These are phyloP conservation scores for Aureobasidium pullulans DNA, from an alignment of 2,329 filamentous ascomycete genomes.

Conservation along the genomic window DNA sequence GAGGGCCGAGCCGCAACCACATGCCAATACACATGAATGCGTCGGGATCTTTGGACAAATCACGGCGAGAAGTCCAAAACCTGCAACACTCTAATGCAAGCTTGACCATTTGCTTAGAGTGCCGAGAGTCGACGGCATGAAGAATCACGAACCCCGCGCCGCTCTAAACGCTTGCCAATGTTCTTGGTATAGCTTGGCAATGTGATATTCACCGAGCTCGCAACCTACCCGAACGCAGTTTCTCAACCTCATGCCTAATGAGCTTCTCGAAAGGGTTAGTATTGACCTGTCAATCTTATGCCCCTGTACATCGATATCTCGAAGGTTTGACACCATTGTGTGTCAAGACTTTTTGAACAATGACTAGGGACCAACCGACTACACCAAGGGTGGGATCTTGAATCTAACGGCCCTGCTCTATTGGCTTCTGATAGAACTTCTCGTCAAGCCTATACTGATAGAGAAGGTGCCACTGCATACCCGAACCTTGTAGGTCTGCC, in stretches of 20 bases:
- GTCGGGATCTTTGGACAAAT: not conserved
- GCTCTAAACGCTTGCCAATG: not conserved
- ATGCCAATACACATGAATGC: not conserved
- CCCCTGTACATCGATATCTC: not conserved
- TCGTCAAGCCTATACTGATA: conserved; percentile 1
- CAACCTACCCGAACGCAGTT: not conserved
- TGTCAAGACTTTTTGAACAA: not conserved
- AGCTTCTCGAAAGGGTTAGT: conserved; percentile 7
- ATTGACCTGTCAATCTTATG: not conserved
- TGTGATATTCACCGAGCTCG: not conserved
- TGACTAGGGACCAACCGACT: not conserved
- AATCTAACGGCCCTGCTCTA: not conserved
- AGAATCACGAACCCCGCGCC: not conserved
- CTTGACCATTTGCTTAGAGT: not conserved
- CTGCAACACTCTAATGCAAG: not conserved
- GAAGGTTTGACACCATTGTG: not conserved
- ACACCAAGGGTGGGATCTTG: not conserved
- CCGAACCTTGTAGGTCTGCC: not conserved
- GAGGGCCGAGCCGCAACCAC: not conserved
- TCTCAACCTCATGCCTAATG: not conserved
- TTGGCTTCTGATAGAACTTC: not conserved
- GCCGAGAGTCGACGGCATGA: not conserved
- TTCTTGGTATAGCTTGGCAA: conserved; percentile 13
- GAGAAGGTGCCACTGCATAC: not conserved
- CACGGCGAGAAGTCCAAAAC: not conserved